Percentiles rank a stretch among this genome's conserved stretches.
These are phyloP conservation scores for Scutellaria barbata DNA, from an alignment of 257 asterid species.

Conservation along the genomic window DNA sequence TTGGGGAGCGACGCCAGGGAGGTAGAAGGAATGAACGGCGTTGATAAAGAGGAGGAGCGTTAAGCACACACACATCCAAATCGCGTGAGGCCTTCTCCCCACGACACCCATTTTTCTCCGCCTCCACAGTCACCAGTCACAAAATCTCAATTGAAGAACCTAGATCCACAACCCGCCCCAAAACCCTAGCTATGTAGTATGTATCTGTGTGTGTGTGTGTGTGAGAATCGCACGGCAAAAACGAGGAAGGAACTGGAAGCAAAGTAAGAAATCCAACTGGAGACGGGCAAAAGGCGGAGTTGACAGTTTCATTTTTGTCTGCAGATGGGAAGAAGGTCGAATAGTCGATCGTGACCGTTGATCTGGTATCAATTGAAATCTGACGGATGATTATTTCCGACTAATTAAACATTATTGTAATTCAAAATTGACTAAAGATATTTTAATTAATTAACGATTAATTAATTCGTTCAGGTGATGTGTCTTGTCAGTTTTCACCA, in stretches of 20 bases:
- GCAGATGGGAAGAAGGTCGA: constrained; percentile 1
- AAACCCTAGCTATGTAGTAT: background rate
- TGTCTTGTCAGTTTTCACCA: too few species aligned
- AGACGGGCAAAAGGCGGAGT: constrained; percentile 3
- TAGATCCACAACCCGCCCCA: constrained; percentile 35
- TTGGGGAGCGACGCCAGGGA: constrained; percentile 95
- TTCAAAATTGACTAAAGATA: background rate
- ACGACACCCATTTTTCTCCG: constrained; percentile 40
- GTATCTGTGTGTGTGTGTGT: too few species aligned
- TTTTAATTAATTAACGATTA: constrained; percentile 3
- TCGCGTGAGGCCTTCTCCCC: constrained; percentile 45
- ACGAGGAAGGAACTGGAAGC: constrained; percentile 41
- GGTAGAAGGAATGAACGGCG: constrained; percentile 69
- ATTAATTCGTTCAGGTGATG: background rate
- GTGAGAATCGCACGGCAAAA: constrained; percentile 38
- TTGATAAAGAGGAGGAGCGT: constrained; percentile 44
- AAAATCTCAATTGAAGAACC: constrained; percentile 37
- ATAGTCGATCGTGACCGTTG: constrained; percentile 18
- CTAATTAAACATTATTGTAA: background rate
- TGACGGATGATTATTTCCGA: constrained; percentile 24
- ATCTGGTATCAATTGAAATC: constrained; percentile 17
- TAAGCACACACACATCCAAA: constrained; percentile 35
- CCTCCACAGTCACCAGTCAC: constrained; percentile 30
- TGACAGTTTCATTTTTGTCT: constrained; percentile 29
- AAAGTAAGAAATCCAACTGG: constrained; percentile 34